Conservation (phyloP, 176 grass and related monocot genomes). For the Chloris gayana region DNA sequence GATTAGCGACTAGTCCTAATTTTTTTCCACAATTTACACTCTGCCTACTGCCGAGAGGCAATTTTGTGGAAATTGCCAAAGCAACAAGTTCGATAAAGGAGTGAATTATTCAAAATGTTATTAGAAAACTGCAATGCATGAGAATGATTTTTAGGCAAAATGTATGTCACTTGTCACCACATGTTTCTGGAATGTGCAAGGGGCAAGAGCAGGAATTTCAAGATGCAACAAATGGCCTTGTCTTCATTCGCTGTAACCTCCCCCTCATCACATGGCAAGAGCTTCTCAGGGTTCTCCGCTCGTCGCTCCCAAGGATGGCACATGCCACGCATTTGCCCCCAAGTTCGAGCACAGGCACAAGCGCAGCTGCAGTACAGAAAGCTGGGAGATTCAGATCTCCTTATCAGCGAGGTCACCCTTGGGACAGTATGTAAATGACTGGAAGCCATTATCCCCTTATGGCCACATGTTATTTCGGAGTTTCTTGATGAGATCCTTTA, state of each 20-base stretch:
- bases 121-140: background rate
- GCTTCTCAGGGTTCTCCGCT: background rate
- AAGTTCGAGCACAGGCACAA: slow-evolving; percentile 28
- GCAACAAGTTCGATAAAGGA: background rate
- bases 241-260: background rate
- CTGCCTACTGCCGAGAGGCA: background rate
- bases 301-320: background rate
- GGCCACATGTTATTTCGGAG: background rate
- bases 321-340: background rate
- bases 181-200: slow-evolving; percentile 12
- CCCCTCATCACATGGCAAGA: background rate
- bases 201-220: slow-evolving; percentile 22
- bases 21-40: background rate
- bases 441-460: background rate
- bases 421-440: slow-evolving; percentile 48
- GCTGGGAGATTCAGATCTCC: slow-evolving; percentile 67
- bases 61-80: background rate
- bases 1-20: background rate
- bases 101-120: background rate
- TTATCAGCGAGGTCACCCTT: slow-evolving; percentile 63
- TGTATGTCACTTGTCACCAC: background rate
- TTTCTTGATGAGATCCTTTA: background rate
- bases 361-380: slow-evolving; percentile 47
- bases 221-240: slow-evolving; percentile 36
- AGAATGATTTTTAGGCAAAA: background rate